Conservation (phyloP, 148 eudicot species). For the Chenopodium berlandieri region DNA sequence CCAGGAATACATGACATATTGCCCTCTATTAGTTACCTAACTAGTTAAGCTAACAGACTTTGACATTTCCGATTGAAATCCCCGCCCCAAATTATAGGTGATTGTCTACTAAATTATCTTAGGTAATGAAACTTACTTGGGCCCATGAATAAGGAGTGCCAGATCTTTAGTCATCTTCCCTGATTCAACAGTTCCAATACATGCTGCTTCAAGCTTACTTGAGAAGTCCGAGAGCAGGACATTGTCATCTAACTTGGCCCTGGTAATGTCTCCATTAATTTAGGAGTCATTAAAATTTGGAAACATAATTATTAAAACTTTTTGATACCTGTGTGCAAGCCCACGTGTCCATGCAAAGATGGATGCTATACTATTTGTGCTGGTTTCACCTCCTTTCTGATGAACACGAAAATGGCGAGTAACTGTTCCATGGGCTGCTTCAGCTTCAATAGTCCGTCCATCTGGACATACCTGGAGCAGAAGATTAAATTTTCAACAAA, state of each 20-base stretch:
- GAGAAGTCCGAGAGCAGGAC: constrained; percentile 66
- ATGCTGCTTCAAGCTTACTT: constrained; percentile 83
- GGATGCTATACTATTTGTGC: constrained; percentile 93
- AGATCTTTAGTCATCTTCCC: constrained; percentile 99
- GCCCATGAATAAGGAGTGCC: constrained; percentile 78
- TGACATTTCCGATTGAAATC: background rate
- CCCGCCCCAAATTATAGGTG: background rate
- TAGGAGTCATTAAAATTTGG: background rate
- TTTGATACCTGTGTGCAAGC: constrained; percentile 70
- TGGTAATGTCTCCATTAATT: constrained; percentile 10
- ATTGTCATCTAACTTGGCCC: constrained; percentile 79
- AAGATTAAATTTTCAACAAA: background rate
- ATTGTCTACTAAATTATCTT: background rate
- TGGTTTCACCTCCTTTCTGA: constrained; percentile 91
- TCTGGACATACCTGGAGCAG: constrained; percentile 72
- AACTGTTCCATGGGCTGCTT: constrained; percentile 95
- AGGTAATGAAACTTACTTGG: constrained; percentile 47
- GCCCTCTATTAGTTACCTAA: background rate
- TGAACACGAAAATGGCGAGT: constrained; percentile 87
- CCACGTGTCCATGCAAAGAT: constrained; percentile 95
- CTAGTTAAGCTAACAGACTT: background rate
- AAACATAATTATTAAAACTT: background rate
- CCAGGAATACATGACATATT: background rate
- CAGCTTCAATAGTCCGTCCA: constrained; percentile 91
- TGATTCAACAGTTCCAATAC: constrained; percentile 76